phyloP scores from a whole-genome alignment of 495 filamentous ascomycete genomes.

The Xylaria telfairii region DNA sequence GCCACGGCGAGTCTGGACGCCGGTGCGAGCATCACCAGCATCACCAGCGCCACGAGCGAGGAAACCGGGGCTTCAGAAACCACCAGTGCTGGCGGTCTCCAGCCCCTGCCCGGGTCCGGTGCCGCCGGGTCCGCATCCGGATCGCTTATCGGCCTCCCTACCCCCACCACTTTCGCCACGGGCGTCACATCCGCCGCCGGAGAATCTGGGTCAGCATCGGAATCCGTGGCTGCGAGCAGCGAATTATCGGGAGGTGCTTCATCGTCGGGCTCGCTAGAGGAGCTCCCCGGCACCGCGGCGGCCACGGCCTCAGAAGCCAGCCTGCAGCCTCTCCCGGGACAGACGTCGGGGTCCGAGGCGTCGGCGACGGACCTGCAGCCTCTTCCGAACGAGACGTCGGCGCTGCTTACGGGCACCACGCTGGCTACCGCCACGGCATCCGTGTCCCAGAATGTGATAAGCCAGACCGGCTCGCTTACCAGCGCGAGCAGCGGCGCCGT shows the following conservation, averaged over 20 bases:
- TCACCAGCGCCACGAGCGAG: background rate
- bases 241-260: background rate
- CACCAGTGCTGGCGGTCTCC: background rate
- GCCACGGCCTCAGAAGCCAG: slow-evolving; percentile 14
- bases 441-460: slow-evolving; percentile 6
- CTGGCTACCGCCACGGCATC: slow-evolving; percentile 20
- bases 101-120: slow-evolving; percentile 26
- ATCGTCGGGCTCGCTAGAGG: slow-evolving; percentile 21
- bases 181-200: background rate
- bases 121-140: slow-evolving; percentile 3
- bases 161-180: background rate
- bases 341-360: background rate
- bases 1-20: background rate
- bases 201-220: background rate
- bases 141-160: slow-evolving; percentile 13
- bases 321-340: slow-evolving; percentile 9
- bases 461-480: slow-evolving; percentile 1
- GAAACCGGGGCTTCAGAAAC: background rate
- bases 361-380: slow-evolving; percentile 5
- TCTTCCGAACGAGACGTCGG: background rate
- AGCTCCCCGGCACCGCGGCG: slow-evolving; percentile 27
- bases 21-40: background rate
- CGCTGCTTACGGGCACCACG: background rate
- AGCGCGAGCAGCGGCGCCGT: background rate
- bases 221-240: background rate